phyloP scores from a whole-genome alignment of 169 alveolate species.

The Perkinsus chesapeaki region DNA sequence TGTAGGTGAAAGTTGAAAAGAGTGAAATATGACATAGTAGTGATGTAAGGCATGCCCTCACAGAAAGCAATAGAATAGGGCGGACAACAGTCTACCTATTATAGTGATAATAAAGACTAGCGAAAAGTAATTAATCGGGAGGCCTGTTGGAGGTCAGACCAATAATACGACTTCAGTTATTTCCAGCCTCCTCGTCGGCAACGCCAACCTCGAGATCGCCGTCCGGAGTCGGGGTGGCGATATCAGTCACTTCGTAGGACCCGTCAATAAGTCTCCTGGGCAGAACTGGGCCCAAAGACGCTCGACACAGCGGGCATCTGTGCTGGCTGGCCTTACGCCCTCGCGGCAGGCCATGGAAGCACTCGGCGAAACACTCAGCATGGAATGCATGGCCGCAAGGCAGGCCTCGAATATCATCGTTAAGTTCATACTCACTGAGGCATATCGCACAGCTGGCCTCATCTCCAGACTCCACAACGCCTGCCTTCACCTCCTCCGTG shows the following conservation, averaged over 20 bases:
- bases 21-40: neutral
- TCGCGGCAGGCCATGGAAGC: neutral
- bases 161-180: no score
- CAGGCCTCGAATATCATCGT: neutral
- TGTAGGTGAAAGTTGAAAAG: no score
- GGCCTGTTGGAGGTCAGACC: no score
- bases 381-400: neutral
- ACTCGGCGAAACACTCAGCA: neutral
- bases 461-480: neutral
- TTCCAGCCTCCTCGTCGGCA: neutral
- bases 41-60: neutral
- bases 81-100: no score
- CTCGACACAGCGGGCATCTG: neutral
- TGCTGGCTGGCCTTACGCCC: neutral
- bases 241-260: neutral
- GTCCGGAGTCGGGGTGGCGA: no score
- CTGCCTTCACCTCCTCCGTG: neutral
- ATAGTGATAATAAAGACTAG: no score
- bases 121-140: no score
- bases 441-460: neutral
- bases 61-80: neutral
- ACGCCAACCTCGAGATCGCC: neutral
- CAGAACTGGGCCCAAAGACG: neutral
- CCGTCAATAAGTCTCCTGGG: neutral
- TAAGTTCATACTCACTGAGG: neutral